Evolutionary conservation across 139 green algal genomes (phyloP).

Genomic region (Raphidocelis subcapitata): DNA sequence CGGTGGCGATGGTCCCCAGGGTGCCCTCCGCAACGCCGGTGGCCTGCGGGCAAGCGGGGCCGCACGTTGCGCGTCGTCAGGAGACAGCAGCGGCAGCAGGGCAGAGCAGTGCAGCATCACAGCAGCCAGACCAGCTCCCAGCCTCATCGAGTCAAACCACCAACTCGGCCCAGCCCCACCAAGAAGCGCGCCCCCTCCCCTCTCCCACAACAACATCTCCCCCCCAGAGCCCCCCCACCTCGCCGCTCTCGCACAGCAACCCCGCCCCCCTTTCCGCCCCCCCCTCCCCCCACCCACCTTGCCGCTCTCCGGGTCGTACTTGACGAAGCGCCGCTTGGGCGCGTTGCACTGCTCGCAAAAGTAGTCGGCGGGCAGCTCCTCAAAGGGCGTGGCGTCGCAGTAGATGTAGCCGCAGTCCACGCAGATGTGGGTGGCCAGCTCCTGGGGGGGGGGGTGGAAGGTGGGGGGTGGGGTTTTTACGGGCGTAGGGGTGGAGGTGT

Average conservation of each 20-base stretch:
- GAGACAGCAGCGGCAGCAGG: neutral
- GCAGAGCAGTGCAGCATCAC: neutral
- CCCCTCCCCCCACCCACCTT: conserved; percentile 28
- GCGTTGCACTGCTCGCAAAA: conserved; percentile 72
- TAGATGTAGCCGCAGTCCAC: conserved; percentile 93
- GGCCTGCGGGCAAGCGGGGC: conserved; percentile 31
- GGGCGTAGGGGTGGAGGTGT: too few relatives aligned
- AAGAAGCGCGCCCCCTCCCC: neutral
- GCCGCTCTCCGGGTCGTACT: conserved; percentile 85
- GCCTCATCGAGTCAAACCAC: neutral
- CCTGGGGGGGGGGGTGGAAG: conserved; percentile 27
- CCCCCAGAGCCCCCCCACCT: neutral
- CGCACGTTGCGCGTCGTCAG: neutral
- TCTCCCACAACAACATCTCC: neutral
- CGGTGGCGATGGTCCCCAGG: conserved; percentile 72
- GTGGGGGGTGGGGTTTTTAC: too few relatives aligned
- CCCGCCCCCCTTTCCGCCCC: neutral
- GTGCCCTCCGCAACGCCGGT: conserved; percentile 57
- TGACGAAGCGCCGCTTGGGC: conserved; percentile 89
- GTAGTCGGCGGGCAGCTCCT: conserved; percentile 18
- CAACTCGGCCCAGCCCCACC: neutral
- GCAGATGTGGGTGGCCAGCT: conserved; percentile 94
- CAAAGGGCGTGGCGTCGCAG: conserved; percentile 47
- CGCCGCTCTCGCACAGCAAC: neutral
- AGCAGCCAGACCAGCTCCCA: neutral